These are phyloP conservation scores for Fusarium nisikadoi DNA, from an alignment of 2,329 filamentous ascomycete species.

Conservation along the genomic window DNA sequence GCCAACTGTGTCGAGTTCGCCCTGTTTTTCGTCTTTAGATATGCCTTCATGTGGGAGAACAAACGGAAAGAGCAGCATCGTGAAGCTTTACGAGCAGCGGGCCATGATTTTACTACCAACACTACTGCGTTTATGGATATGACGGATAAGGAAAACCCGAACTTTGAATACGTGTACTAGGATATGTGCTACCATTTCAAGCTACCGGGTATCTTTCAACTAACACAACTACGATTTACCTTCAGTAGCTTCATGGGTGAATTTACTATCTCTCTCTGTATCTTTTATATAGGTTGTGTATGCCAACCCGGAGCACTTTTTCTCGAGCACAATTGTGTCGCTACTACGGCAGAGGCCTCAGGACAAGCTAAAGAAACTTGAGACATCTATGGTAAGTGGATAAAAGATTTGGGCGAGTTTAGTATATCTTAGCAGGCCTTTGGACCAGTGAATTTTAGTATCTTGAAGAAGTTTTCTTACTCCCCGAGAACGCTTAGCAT, in stretches of 20 bases:
- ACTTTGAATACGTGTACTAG: constrained; percentile 55
- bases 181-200: neutral
- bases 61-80: constrained; percentile 50
- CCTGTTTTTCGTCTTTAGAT: constrained; percentile 53
- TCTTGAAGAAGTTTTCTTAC: neutral
- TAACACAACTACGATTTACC: neutral
- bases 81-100: constrained; percentile 44
- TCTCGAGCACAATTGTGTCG: too few relatives aligned
- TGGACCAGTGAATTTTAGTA: neutral
- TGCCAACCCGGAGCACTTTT: neutral
- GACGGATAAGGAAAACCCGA: constrained; percentile 57
- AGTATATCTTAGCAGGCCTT: neutral
- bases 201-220: neutral
- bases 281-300: neutral
- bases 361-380: neutral
- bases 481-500: too few relatives aligned
- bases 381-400: too few relatives aligned
- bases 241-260: neutral
- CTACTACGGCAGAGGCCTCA: neutral
- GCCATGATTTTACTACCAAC: constrained; percentile 44
- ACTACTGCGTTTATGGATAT: constrained; percentile 55
- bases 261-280: neutral
- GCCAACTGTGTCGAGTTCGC: constrained; percentile 53
- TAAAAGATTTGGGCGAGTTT: neutral
- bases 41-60: constrained; percentile 54